phyloP scores from a whole-genome alignment of 2,329 filamentous ascomycete genomes.

The Paracamarosporium sp. region DNA sequence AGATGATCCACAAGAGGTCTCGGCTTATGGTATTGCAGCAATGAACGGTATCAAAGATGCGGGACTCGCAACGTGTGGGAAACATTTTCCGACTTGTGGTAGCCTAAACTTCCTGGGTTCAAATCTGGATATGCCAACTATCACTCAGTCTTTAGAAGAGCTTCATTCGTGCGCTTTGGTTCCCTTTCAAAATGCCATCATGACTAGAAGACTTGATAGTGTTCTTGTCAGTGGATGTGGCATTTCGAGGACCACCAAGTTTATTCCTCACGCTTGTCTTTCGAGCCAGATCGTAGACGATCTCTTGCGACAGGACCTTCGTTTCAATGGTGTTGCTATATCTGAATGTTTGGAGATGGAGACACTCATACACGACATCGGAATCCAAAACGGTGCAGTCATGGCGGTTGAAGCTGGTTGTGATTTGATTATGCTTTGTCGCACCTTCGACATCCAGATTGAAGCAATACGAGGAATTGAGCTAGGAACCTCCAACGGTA shows the following conservation, averaged over 20 bases:
- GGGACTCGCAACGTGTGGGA: slow-evolving; percentile 86
- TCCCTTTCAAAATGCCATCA: slow-evolving; percentile 92
- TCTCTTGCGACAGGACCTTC: slow-evolving; percentile 83
- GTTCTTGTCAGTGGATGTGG: slow-evolving; percentile 92
- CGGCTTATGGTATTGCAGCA: slow-evolving; percentile 86
- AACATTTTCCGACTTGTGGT: slow-evolving; percentile 96
- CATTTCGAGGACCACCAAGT: slow-evolving; percentile 86
- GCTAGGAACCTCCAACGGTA: slow-evolving; percentile 86
- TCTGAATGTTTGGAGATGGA: slow-evolving; percentile 98
- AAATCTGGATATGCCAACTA: slow-evolving; percentile 89
- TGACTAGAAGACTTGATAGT: slow-evolving; percentile 92
- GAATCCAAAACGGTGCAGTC: slow-evolving; percentile 92
- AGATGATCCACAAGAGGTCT: slow-evolving; percentile 94
- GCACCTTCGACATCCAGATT: slow-evolving; percentile 85
- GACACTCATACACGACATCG: slow-evolving; percentile 91
- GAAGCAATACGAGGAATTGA: slow-evolving; percentile 92
- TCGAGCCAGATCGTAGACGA: slow-evolving; percentile 94
- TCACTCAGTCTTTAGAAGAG: slow-evolving; percentile 92
- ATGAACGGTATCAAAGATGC: slow-evolving; percentile 94
- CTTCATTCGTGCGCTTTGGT: slow-evolving; percentile 89
- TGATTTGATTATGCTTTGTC: slow-evolving; percentile 86
- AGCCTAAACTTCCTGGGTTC: slow-evolving; percentile 94
- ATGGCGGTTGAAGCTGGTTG: slow-evolving; percentile 98
- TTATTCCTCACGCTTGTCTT: slow-evolving; percentile 93
- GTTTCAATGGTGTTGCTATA: slow-evolving; percentile 90